Evolutionary conservation across 805 yeast genomes (phyloP), one percentile per base, ranked within the genome.

Genomic region (Scheffersomyces coipomensis): DNA sequence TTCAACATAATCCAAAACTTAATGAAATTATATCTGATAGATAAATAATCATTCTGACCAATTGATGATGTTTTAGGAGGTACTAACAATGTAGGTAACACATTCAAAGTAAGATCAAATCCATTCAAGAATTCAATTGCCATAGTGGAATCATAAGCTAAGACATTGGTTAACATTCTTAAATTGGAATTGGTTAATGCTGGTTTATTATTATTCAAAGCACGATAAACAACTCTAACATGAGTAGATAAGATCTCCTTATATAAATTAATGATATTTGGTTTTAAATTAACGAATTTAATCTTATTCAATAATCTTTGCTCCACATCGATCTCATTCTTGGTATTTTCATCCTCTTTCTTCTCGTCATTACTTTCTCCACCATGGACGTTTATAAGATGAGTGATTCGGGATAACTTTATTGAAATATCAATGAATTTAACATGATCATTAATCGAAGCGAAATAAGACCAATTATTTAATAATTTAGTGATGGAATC

Each of bases 71-170:
- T 3, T 27, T 27, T 27, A 5, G 30, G 6, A 1, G 87, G 86
- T 2, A 72, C 62, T 25, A 85, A 60, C 9, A 85, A 60, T 49
- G 79, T 84, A 1, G 88, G 81, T 19, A 89, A 63, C 5, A 73
- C 71, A 16, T 81, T 71, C 22, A 83, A 60, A 3, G 81, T 66
- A 38, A 88, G 70, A 60, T 90, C 97, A 53, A 90, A 85, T 32
- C 69, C 58, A 12, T 82, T 77, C 24, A 81, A 54, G 15, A 90
- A 75, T 6, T 77, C 81, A 37, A 77, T 82, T 2, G 81, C 58
- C 34, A 76, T 57, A 2, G 67, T 59, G 1, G 83, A 80, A 19
- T 73, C 63, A 33, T 74, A 68, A 49, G 71, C 80, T 1, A 58
- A 46, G 19, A 84, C 66, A 34, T 75, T 73, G 15, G 62, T 64